These are phyloP conservation scores for Colletotrichum trifolii DNA, from an alignment of 2,329 filamentous ascomycete species.

Conservation along the genomic window DNA sequence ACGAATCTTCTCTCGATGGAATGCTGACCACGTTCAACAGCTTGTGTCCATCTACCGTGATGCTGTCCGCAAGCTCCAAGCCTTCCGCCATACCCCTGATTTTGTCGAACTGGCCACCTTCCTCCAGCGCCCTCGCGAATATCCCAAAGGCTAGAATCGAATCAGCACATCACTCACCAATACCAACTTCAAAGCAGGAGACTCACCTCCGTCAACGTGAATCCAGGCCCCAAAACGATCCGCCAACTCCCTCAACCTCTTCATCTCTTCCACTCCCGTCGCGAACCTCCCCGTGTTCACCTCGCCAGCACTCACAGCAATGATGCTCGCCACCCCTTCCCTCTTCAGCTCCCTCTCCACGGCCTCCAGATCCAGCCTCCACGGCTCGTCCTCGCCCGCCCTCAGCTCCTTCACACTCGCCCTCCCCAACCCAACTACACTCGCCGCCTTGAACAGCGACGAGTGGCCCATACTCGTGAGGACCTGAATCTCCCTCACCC, in stretches of 20 bases:
- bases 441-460: constrained; percentile 84
- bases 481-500: constrained; percentile 76
- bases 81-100: constrained; percentile 67
- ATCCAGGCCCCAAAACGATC: constrained; percentile 84
- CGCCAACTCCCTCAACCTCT: constrained; percentile 73
- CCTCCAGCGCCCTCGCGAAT: constrained; percentile 75
- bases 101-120: constrained; percentile 64
- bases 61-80: constrained; percentile 86
- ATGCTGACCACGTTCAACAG: constrained; percentile 82
- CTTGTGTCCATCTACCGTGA: constrained; percentile 89
- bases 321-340: constrained; percentile 72
- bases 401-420: constrained; percentile 72
- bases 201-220: constrained; percentile 82
- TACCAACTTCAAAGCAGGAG: neutral
- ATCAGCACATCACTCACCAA: neutral
- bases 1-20: neutral
- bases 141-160: constrained; percentile 78
- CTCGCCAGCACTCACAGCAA: constrained; percentile 86
- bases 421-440: constrained; percentile 82
- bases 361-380: constrained; percentile 74
- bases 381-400: constrained; percentile 64
- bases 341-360: constrained; percentile 70
- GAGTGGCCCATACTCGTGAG: constrained; percentile 87
- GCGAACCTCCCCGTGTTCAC: constrained; percentile 91
- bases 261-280: constrained; percentile 67